phyloP scores from a whole-genome alignment of 148 eudicot genomes.

The Chenopodium album region DNA sequence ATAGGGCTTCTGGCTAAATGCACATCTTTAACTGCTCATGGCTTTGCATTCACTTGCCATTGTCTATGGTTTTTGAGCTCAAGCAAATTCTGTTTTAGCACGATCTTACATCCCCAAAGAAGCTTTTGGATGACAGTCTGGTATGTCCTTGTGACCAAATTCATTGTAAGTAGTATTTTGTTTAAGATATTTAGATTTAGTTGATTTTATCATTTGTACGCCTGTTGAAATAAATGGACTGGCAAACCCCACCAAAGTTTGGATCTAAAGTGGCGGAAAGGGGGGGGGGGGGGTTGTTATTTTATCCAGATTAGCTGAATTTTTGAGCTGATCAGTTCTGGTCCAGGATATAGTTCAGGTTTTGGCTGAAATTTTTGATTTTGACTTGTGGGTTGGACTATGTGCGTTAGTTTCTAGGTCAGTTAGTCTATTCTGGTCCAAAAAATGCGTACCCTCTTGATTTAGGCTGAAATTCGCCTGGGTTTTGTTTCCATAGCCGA shows the following conservation, averaged over 20 bases:
- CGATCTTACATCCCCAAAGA: not conserved
- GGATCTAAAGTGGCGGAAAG: not conserved
- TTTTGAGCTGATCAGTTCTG: not conserved
- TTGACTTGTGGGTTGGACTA: not conserved
- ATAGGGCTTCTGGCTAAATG: slow-evolving; percentile 13
- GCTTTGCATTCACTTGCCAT: not conserved
- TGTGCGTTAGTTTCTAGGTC: not conserved
- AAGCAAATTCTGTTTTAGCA: not conserved
- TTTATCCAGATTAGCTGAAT: not conserved
- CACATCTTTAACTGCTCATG: slow-evolving; percentile 3
- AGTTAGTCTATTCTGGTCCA: not conserved
- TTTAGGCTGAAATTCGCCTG: not conserved
- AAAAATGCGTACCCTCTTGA: not conserved
- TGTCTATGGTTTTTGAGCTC: not conserved
- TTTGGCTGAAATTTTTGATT: not conserved
- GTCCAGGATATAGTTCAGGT: not conserved
- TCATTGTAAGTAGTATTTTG: not conserved
- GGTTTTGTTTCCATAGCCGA: not conserved
- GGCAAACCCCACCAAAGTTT: not conserved
- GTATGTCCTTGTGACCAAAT: not conserved
- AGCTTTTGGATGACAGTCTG: not conserved
- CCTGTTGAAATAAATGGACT: not conserved
- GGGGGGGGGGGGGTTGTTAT: too few relatives aligned
- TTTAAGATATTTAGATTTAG: not conserved
- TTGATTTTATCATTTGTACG: not conserved